Conservation (phyloP, 371 early-diverging fungal species). For the Lichtheimia hyalospora region DNA sequence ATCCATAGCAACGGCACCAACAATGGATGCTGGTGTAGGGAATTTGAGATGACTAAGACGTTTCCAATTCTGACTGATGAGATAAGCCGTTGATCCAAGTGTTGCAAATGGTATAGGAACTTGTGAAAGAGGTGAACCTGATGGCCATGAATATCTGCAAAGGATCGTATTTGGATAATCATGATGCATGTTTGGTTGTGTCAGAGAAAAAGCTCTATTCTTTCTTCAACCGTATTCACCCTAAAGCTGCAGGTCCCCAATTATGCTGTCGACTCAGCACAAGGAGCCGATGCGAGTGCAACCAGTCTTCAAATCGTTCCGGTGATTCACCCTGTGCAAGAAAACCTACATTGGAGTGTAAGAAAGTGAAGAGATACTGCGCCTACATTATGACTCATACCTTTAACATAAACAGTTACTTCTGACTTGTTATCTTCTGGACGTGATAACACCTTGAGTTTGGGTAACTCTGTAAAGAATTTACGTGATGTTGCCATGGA, state of each 20-base stretch:
- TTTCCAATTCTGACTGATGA: slow-evolving; percentile 29
- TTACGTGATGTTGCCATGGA: slow-evolving; percentile 13
- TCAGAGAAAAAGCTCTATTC: background rate
- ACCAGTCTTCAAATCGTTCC: slow-evolving; percentile 50
- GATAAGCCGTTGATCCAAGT: slow-evolving; percentile 36
- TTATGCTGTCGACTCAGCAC: slow-evolving; percentile 35
- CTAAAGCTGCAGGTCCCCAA: slow-evolving; percentile 46
- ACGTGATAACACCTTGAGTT: slow-evolving; percentile 36
- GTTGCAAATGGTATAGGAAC: slow-evolving; percentile 46
- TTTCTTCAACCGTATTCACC: slow-evolving; percentile 21
- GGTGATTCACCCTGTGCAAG: slow-evolving; percentile 38
- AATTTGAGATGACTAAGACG: slow-evolving; percentile 31
- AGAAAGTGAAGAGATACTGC: background rate
- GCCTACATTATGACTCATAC: background rate
- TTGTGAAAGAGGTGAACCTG: slow-evolving; percentile 30
- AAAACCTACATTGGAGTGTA: slow-evolving; percentile 18
- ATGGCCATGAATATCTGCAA: slow-evolving; percentile 49
- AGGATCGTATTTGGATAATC: too few species aligned
- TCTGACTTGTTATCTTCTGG: slow-evolving; percentile 29
- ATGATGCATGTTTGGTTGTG: too few species aligned
- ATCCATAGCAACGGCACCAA: slow-evolving; percentile 39
- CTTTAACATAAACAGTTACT: slow-evolving; percentile 50
- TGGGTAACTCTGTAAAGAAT: slow-evolving; percentile 43
- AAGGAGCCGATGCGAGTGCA: slow-evolving; percentile 49
- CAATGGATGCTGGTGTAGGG: slow-evolving; percentile 41